Percentiles rank a stretch among this genome's conserved stretches.
Conservation (phyloP, 768 basidiomycete genomes). For the Boletus vinaceobasis region DNA sequence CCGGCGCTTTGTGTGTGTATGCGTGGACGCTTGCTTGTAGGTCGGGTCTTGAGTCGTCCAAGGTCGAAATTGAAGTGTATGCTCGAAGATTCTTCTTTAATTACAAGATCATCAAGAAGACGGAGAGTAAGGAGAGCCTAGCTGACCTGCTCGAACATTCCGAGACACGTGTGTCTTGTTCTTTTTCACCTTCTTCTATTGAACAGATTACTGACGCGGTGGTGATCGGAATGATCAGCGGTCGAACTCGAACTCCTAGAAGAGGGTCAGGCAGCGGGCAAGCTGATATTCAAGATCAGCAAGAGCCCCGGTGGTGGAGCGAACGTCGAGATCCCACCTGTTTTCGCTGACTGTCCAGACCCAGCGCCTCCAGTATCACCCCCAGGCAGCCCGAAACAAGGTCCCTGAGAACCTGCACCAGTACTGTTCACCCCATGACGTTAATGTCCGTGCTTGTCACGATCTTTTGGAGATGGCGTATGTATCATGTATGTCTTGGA, state of each 20-base stretch:
- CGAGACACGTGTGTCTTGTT: slow-evolving; percentile 23
- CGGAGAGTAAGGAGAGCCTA: slow-evolving; percentile 31
- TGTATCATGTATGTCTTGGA: slow-evolving; percentile 5
- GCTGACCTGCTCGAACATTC: slow-evolving; percentile 32
- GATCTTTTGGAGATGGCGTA: background rate
- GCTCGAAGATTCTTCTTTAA: slow-evolving; percentile 31
- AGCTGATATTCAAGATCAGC: slow-evolving; percentile 26
- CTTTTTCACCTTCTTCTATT: background rate
- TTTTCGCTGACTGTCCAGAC: background rate
- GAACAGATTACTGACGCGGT: background rate
- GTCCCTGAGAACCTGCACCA: background rate
- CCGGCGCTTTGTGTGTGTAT: background rate
- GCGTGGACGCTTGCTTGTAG: slow-evolving; percentile 7
- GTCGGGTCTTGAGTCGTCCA: slow-evolving; percentile 31
- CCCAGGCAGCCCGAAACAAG: slow-evolving; percentile 1
- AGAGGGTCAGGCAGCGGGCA: slow-evolving; percentile 31
- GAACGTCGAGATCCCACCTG: background rate
- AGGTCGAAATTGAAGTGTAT: slow-evolving; percentile 33
- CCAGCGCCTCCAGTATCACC: background rate
- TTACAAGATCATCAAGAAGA: slow-evolving; percentile 34
- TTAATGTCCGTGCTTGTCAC: slow-evolving; percentile 3
- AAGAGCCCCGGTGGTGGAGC: slow-evolving; percentile 9
- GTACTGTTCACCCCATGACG: background rate
- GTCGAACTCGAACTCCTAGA: slow-evolving; percentile 31
- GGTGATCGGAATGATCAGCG: slow-evolving; percentile 8